phyloP scores from a whole-genome alignment of 345 rosid species.

The Eucalyptus brandiana region DNA sequence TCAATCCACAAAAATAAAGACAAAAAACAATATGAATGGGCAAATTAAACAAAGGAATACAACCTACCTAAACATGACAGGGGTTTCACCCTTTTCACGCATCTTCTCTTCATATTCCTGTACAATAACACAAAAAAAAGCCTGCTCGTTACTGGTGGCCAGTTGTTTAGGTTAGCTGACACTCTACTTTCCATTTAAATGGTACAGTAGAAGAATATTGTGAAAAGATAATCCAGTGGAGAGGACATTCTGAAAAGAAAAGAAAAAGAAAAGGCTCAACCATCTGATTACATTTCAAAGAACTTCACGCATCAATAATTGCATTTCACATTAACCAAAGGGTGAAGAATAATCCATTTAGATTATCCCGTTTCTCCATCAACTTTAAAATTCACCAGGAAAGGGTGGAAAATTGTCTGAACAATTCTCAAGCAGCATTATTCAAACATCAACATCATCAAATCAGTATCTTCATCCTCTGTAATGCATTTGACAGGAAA shows the following conservation, averaged over 20 bases:
- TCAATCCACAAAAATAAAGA: background rate
- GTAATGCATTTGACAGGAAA: background rate
- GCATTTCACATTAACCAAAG: background rate
- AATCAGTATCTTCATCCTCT: background rate
- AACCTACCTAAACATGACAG: conserved; percentile 92
- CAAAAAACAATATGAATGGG: background rate
- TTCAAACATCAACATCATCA: background rate
- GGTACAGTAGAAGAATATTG: background rate
- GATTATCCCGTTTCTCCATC: background rate
- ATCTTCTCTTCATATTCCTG: conserved; percentile 91
- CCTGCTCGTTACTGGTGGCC: background rate
- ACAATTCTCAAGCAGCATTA: background rate
- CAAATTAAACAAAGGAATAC: background rate
- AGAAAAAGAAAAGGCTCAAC: background rate
- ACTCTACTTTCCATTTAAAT: background rate
- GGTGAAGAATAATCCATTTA: background rate
- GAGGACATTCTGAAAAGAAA: background rate
- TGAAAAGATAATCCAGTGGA: background rate
- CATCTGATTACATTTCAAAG: background rate
- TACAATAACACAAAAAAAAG: background rate
- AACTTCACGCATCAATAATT: background rate
- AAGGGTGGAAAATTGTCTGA: background rate
- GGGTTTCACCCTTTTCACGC: conserved; percentile 91
- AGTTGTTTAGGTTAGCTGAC: background rate
- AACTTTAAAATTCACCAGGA: background rate